Percentiles rank a stretch among this genome's conserved stretches.
Conservation (phyloP, 108 stramenopile species). For the Fistulifera solaris region DNA sequence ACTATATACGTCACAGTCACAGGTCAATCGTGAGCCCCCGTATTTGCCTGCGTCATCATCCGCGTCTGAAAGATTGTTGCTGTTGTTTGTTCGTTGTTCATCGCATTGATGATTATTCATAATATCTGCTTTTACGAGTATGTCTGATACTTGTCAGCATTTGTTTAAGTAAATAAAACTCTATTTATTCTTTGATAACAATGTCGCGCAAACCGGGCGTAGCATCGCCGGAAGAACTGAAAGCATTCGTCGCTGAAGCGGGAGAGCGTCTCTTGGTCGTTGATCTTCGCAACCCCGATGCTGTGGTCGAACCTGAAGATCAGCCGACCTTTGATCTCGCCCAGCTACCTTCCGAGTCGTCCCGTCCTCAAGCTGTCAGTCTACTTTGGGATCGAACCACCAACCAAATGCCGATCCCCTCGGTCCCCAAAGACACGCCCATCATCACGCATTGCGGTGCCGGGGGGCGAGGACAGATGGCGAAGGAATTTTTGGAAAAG, state of each 20-base stretch:
- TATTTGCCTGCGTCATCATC: too few species aligned
- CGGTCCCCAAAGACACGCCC: conserved; percentile 47
- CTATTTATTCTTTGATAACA: too few species aligned
- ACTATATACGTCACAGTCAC: too few species aligned
- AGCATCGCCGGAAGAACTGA: conserved; percentile 54
- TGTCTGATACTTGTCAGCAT: too few species aligned
- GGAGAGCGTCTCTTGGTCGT: conserved; percentile 62
- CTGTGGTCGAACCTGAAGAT: conserved; percentile 65
- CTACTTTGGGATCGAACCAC: conserved; percentile 56
- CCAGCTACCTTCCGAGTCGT: conserved; percentile 29
- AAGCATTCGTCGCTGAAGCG: conserved; percentile 46
- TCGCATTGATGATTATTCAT: too few species aligned
- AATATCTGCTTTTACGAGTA: too few species aligned
- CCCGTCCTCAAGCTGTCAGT: conserved; percentile 49
- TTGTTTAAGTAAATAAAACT: too few species aligned
- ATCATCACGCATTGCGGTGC: conserved; percentile 89
- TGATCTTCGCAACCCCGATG: conserved; percentile 76
- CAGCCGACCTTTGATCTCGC: conserved; percentile 50
- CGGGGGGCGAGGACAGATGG: conserved; percentile 76
- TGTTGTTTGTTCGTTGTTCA: too few species aligned
- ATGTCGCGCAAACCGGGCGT: conserved; percentile 51
- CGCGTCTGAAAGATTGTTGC: too few species aligned
- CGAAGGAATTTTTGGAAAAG: conserved; percentile 67
- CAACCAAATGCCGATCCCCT: conserved; percentile 41
- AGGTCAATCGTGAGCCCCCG: too few species aligned